These are phyloP conservation scores for Isoetes engelmannii DNA, from an alignment of 83 land plant species.

Conservation along the genomic window DNA sequence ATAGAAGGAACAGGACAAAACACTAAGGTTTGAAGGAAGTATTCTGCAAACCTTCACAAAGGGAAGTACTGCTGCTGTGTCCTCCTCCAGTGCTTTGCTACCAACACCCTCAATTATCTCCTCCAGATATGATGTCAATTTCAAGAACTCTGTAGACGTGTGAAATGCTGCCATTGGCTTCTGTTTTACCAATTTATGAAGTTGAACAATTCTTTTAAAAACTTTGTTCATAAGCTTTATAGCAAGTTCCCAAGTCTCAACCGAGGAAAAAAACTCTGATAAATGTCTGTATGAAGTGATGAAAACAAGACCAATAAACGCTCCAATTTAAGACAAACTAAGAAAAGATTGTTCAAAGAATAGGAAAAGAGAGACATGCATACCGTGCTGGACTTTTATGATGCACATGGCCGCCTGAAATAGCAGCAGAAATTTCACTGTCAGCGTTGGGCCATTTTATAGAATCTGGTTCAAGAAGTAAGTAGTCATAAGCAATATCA, in stretches of 20 bases:
- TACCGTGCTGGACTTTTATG: not conserved
- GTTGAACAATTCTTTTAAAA: conserved; percentile 7
- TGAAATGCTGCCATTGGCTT: not conserved
- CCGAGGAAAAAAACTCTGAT: conserved; percentile 3
- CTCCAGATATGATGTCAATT: not conserved
- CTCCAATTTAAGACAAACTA: not conserved
- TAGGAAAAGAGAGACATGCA: not conserved
- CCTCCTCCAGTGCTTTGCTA: no score
- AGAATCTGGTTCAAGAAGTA: not conserved
- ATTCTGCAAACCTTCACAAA: no score
- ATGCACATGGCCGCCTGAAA: not conserved
- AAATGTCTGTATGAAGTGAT: conserved; percentile 11
- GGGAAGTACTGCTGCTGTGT: no score
- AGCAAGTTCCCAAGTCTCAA: conserved; percentile 18
- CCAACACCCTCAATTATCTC: no score
- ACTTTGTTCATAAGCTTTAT: conserved; percentile 16
- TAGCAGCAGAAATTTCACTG: conserved; percentile 15
- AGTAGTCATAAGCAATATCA: not conserved
- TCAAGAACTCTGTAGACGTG: not conserved
- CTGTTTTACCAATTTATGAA: not conserved
- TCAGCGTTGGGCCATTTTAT: conserved; percentile 14
- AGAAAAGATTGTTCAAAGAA: not conserved
- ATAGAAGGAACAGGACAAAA: no score
- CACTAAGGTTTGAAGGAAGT: no score
- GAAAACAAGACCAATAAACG: not conserved